Evolutionary conservation across 108 stramenopile genomes (phyloP).

Genomic region (Nitzschia sp.): DNA sequence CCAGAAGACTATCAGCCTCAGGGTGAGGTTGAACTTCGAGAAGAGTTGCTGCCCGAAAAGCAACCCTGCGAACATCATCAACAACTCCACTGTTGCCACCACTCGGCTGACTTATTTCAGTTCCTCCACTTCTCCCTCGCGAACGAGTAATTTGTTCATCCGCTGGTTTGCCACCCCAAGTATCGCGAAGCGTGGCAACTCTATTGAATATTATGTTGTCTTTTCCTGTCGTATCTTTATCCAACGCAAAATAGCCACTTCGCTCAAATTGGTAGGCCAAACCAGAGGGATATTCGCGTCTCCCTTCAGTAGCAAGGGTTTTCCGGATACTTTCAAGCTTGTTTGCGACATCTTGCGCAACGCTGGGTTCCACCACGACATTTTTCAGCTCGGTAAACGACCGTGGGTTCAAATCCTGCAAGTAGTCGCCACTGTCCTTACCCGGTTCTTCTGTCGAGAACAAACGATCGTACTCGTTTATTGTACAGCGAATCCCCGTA

Average conservation of each 20-base stretch:
- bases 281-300: conserved; percentile 47
- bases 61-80: conserved; percentile 70
- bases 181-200: conserved; percentile 82
- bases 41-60: conserved; percentile 75
- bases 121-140: conserved; percentile 20
- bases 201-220: conserved; percentile 85
- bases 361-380: conserved; percentile 79
- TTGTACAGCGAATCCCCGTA: conserved; percentile 58
- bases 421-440: conserved; percentile 75
- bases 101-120: conserved; percentile 6
- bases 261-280: conserved; percentile 90
- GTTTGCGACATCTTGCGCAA: conserved; percentile 52
- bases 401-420: conserved; percentile 79
- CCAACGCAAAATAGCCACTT: conserved; percentile 86
- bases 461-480: conserved; percentile 87
- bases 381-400: conserved; percentile 65
- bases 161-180: conserved; percentile 57
- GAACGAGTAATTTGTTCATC: conserved; percentile 15
- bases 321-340: conserved; percentile 39
- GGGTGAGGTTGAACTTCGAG: conserved; percentile 77
- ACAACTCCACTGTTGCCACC: conserved; percentile 24
- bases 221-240: conserved; percentile 51
- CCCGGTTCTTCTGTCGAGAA: conserved; percentile 85
- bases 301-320: conserved; percentile 1
- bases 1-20: conserved; percentile 83